These are phyloP conservation scores for Auricularia auricula-judae DNA, from an alignment of 768 basidiomycete species.

Conservation along the genomic window DNA sequence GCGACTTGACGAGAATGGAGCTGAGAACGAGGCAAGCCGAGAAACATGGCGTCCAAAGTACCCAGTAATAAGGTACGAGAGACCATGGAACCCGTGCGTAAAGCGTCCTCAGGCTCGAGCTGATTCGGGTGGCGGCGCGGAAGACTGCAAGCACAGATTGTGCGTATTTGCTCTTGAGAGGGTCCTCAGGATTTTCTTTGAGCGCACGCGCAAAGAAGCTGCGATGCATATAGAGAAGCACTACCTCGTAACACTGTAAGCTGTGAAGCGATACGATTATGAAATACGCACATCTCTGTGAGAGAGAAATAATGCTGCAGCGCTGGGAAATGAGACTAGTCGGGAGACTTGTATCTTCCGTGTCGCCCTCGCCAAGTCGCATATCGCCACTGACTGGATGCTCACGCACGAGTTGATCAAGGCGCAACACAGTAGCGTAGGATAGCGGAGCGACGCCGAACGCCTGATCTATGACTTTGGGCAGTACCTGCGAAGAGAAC, in stretches of 20 bases:
- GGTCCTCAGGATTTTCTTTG: conserved; percentile 57
- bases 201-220: conserved; percentile 66
- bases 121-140: conserved; percentile 58
- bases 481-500: conserved; percentile 4
- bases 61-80: conserved; percentile 41
- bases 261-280: too few relatives aligned
- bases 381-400: conserved; percentile 7
- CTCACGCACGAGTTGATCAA: conserved; percentile 9
- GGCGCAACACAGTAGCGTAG: conserved; percentile 8
- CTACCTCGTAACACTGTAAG: conserved; percentile 18
- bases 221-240: conserved; percentile 53
- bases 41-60: conserved; percentile 49
- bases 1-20: conserved; percentile 50
- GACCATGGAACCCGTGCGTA: conserved; percentile 51
- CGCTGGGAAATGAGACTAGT: not conserved
- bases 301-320: not conserved
- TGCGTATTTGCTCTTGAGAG: conserved; percentile 58
- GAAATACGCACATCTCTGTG: not conserved
- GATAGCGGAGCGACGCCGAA: conserved; percentile 8
- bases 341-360: not conserved
- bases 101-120: conserved; percentile 35
- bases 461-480: conserved; percentile 9
- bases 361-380: not conserved
- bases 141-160: conserved; percentile 66
- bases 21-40: conserved; percentile 51